Percentiles rank a stretch among this genome's conserved stretches.
These are phyloP conservation scores for Corylus americana DNA, from an alignment of 306 rosid genomes.

Conservation along the genomic window DNA sequence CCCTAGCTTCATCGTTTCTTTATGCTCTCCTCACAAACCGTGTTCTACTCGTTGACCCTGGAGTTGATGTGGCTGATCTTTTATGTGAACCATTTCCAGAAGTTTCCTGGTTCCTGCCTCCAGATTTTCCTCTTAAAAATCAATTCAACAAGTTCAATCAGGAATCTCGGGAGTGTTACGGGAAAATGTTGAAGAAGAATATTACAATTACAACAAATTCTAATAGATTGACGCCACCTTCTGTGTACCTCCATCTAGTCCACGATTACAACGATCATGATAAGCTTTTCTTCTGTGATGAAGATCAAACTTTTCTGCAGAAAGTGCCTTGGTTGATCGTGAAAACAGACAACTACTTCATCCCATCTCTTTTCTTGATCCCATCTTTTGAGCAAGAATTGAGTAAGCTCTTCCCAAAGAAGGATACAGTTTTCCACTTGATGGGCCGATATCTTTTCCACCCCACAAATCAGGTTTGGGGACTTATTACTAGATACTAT, in stretches of 20 bases:
- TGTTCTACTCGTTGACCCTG: conserved; percentile 72
- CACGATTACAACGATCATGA: conserved; percentile 70
- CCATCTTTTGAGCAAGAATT: conserved; percentile 70
- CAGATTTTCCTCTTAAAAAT: conserved; percentile 50
- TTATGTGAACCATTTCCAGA: conserved; percentile 79
- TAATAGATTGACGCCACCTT: conserved; percentile 26
- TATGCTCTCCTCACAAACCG: conserved; percentile 75
- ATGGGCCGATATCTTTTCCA: conserved; percentile 73
- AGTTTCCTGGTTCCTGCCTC: conserved; percentile 66
- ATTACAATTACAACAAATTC: conserved; percentile 26
- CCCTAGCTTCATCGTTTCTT: conserved; percentile 67
- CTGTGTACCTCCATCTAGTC: conserved; percentile 61
- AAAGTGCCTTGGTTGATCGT: conserved; percentile 61
- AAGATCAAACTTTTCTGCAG: conserved; percentile 53
- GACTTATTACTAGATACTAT: conserved; percentile 63
- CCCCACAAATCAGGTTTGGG: conserved; percentile 72
- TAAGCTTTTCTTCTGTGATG: conserved; percentile 79
- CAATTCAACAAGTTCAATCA: conserved; percentile 46
- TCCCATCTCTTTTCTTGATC: conserved; percentile 66
- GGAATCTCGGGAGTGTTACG: conserved; percentile 51
- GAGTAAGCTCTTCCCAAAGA: conserved; percentile 62
- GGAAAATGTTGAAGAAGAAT: conserved; percentile 61
- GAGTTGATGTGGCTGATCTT: conserved; percentile 63
- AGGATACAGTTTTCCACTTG: conserved; percentile 70
- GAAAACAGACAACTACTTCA: conserved; percentile 70